Evolutionary conservation across 1,139 yeast genomes (phyloP), one percentile per base, ranked within the genome.

Genomic region (Scheffersomyces illinoinensis): DNA sequence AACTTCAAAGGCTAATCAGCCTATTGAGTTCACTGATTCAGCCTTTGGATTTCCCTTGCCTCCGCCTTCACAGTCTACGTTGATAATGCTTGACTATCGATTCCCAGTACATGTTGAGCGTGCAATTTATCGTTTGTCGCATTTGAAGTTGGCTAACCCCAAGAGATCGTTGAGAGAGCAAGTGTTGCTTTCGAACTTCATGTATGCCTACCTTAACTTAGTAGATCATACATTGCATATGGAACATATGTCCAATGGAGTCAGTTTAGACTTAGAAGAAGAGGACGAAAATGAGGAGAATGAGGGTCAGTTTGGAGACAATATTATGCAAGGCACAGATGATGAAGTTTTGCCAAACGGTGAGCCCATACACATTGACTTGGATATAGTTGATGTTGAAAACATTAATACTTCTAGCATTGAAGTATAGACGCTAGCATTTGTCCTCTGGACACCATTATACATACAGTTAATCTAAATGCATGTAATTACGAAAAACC

Each of bases 41-140:
- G 93, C 95, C 4, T 90, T 90, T 75, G 96, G 96, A 4, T 90
- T 90, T 74, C 96, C 96, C 4, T 76, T 90, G 58, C 96, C 96
- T 0, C 93, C 93, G 48, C 85, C 91, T 26, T 87, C 93, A 0
- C 85, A 82, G 52, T 87, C 93, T 0, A 89, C 95, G 0, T 79
- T 90, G 57, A 84, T 89, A 46, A 90, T 90, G 96, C 80, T 89
- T 64, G 93, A 89, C 71, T 88, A 89, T 69, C 80, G 99, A 63
- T 91, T 91, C 72, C 98, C 98, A 0, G 88, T 95, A 53, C 97
- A 93, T 71, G 96, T 95, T 53, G 99, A 96, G 74, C 83, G 99
- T 53, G 98, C 99, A 1, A 91, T 96, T 58, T 95, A 95, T 72
- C 80, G 99, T 59, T 81, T 96, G 61, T 90, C 97, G 52, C 99